Base-by-base conservation (phyloP, 1,284 basidiomycete species). In the Apiotrichum brassicae region DNA sequence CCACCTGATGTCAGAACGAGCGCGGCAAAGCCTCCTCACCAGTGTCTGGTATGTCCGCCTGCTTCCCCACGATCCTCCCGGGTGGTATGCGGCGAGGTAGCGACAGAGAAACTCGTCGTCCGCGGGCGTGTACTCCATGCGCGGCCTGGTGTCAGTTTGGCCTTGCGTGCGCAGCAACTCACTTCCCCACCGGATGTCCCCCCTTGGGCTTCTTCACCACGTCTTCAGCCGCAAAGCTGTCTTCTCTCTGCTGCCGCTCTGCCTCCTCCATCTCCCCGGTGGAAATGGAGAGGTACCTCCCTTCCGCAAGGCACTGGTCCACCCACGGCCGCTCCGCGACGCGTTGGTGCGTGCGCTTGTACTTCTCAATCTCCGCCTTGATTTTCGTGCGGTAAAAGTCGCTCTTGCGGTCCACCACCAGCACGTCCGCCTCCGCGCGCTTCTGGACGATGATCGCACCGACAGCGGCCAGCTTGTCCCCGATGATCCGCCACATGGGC, bases 21-120 rank as follows among this genome's bases (percentile, higher is more conserved):
- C 61, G 35, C 23, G 67, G 66, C 48, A 71, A 43, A 13, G 61
- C 38, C 23, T 68, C 67, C 62, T 40, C 25, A 70, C 69, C 49
- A 71, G 45, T 12, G 20, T 46, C 11, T 53, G 22, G 48, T 62
- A 72, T 0, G 70, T 72, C 54, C 69, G 69, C 4, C 65, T 49
- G 35, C 62, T 64, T 1, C 37, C 33, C 58, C 61, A 64, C n/a
- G 63, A 56, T 0, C 65, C 66, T 1, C 19, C 18, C 2, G 62
- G 63, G 30, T 64, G 47, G 42, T 54, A 51, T 0, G 49, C 55
- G 1, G 68, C 70, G 0, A 72, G 57, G 23, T 61, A 72, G 19
- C 68, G 63, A 39, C 58, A 62, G 5, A 72, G 53, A 38, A 70
- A 68, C 28, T 72, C 68, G 44, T 70, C 70, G 43, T 72, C 70